phyloP scores from a whole-genome alignment of 306 rosid species.

The Lagenaria siceraria region DNA sequence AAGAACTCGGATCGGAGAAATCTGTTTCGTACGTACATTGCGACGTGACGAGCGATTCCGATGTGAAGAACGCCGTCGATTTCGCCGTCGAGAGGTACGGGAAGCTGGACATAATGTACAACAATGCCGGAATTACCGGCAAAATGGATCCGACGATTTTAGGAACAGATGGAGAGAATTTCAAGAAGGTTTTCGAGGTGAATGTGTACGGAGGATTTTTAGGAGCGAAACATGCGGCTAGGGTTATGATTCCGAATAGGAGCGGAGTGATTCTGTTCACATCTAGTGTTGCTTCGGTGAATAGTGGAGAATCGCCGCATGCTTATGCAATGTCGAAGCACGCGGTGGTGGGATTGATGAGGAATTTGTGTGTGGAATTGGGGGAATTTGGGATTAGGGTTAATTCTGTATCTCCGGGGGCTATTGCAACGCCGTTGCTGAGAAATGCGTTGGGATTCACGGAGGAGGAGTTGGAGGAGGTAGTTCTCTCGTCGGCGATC shows the following conservation, averaged over 20 bases:
- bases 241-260: constrained; percentile 38
- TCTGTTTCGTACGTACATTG: constrained; percentile 32
- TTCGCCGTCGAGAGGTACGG: constrained; percentile 34
- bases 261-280: constrained; percentile 51
- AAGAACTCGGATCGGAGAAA: constrained; percentile 8
- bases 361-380: constrained; percentile 45
- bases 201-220: constrained; percentile 53
- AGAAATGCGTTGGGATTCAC: constrained; percentile 18
- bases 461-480: constrained; percentile 9
- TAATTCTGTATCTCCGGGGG: constrained; percentile 43
- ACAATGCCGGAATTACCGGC: constrained; percentile 49
- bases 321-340: constrained; percentile 54
- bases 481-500: constrained; percentile 12
- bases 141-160: background rate
- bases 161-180: constrained; percentile 9
- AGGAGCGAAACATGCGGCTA: constrained; percentile 59
- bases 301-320: constrained; percentile 25
- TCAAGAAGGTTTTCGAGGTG: constrained; percentile 43
- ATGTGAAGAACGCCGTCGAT: constrained; percentile 36
- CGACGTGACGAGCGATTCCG: constrained; percentile 40
- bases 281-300: constrained; percentile 30
- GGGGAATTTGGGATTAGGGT: constrained; percentile 57
- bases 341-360: constrained; percentile 55
- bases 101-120: constrained; percentile 55
- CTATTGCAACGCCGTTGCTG: constrained; percentile 36